A percentile compares a stretch with the other conserved stretches of the same genome.
Evolutionary conservation across 164 flowering plant species (phyloP).

Genomic region (Sextonia rubra): DNA sequence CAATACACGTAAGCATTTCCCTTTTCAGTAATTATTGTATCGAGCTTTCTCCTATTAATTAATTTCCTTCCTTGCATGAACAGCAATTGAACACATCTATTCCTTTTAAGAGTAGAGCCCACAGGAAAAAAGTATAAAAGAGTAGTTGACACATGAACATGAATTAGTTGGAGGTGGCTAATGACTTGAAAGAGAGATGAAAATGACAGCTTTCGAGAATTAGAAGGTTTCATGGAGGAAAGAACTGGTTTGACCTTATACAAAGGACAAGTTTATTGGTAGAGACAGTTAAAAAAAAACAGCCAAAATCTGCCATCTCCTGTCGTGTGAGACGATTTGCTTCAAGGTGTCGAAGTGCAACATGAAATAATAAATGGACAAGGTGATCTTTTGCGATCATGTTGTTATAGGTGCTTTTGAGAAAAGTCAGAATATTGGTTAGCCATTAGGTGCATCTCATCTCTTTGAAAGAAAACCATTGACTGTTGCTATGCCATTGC

Average conservation of each 20-base stretch:
- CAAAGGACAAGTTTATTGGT: conserved; percentile 1
- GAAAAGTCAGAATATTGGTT: conserved; percentile 28
- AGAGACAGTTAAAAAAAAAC: neutral
- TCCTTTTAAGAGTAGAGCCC: neutral
- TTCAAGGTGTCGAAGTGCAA: neutral
- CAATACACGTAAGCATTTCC: conserved; percentile 1
- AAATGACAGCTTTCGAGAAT: conserved; percentile 9
- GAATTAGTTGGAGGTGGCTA: conserved; percentile 13
- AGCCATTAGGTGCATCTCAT: conserved; percentile 25
- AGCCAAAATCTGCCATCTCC: neutral
- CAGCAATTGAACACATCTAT: neutral
- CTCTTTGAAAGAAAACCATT: conserved; percentile 25
- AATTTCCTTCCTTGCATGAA: neutral
- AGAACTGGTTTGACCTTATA: conserved; percentile 16
- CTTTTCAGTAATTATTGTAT: neutral
- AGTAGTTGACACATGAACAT: conserved; percentile 8
- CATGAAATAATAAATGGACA: neutral
- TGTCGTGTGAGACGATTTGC: neutral
- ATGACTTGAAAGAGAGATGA: conserved; percentile 6
- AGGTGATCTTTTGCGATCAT: neutral
- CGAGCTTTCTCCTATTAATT: neutral
- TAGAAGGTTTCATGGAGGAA: conserved; percentile 11
- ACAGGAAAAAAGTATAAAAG: neutral
- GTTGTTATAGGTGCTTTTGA: neutral
- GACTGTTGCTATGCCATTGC: conserved; percentile 21